Conservation (phyloP, 2,329 filamentous ascomycete species). For the Tolypocladium amazonense region DNA sequence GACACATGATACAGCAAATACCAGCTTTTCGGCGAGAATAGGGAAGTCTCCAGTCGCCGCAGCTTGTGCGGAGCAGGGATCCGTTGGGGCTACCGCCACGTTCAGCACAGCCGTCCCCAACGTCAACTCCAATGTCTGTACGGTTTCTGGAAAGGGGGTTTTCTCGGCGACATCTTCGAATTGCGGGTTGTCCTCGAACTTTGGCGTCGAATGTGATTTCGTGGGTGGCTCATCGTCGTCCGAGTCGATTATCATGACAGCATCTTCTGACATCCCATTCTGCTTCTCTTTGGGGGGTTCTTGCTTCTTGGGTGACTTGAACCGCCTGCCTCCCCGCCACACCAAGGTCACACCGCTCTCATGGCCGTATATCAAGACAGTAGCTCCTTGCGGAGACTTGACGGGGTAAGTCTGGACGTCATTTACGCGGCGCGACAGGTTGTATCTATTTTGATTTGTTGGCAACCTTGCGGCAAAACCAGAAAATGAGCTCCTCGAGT, state of each 20-base stretch:
- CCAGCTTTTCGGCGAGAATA: conserved; percentile 44
- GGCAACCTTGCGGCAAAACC: background rate
- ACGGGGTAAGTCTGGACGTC: conserved; percentile 51
- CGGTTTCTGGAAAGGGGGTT: conserved; percentile 40
- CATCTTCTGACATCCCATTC: conserved; percentile 41
- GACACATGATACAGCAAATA: conserved; percentile 50
- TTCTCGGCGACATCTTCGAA: conserved; percentile 45
- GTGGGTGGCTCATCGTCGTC: conserved; percentile 42
- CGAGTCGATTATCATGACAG: conserved; percentile 53
- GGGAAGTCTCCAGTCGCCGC: conserved; percentile 32
- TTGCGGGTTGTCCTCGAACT: conserved; percentile 43
- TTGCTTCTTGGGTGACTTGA: conserved; percentile 35
- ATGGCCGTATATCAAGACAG: conserved; percentile 52
- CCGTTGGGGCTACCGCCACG: conserved; percentile 44
- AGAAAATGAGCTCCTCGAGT: conserved; percentile 5
- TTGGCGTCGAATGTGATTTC: conserved; percentile 18
- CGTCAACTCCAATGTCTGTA: conserved; percentile 51
- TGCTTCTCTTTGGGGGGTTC: conserved; percentile 28
- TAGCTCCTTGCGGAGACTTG: conserved; percentile 51
- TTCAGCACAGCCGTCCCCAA: conserved; percentile 45
- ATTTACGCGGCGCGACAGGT: conserved; percentile 46
- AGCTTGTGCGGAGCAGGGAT: conserved; percentile 37
- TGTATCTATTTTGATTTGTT: conserved; percentile 35
- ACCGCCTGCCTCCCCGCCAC: conserved; percentile 52
- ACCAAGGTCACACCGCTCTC: conserved; percentile 50